Evolutionary conservation across 2,329 filamentous ascomycete genomes (phyloP).

Genomic region (Penicillium occitanis): DNA sequence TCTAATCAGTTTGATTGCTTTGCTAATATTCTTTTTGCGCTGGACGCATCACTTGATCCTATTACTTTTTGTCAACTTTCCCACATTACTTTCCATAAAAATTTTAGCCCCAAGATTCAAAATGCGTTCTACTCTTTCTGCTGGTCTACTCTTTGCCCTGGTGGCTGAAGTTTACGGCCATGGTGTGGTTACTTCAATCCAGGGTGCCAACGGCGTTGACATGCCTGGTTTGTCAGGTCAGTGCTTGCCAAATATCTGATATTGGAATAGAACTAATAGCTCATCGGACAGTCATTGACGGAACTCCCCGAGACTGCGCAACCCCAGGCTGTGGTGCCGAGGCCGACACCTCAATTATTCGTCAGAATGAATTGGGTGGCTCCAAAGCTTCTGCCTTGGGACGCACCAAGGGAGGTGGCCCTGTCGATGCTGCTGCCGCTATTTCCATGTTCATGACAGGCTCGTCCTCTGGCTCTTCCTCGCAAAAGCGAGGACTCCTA

Average conservation of each 20-base stretch:
- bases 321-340: conserved; percentile 63
- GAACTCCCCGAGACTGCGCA: conserved; percentile 67
- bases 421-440: conserved; percentile 58
- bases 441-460: conserved; percentile 61
- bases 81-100: conserved; percentile 7
- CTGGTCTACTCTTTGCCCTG: conserved; percentile 50
- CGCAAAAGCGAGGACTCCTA: conserved; percentile 25
- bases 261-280: conserved; percentile 14
- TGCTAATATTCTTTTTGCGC: not conserved
- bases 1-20: not conserved
- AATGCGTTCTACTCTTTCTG: conserved; percentile 50
- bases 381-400: conserved; percentile 61
- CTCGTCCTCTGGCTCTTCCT: conserved; percentile 19
- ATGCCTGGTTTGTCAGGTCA: conserved; percentile 61
- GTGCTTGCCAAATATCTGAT: not conserved
- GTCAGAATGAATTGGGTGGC: conserved; percentile 57
- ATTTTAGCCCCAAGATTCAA: conserved; percentile 34
- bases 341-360: conserved; percentile 69
- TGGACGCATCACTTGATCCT: not conserved
- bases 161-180: conserved; percentile 55
- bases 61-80: not conserved
- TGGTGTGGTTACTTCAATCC: conserved; percentile 57
- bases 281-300: conserved; percentile 54
- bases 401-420: conserved; percentile 60
- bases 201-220: conserved; percentile 61